These are phyloP conservation scores for Brassica juncea DNA, from an alignment of 345 rosid genomes.

Conservation along the genomic window DNA sequence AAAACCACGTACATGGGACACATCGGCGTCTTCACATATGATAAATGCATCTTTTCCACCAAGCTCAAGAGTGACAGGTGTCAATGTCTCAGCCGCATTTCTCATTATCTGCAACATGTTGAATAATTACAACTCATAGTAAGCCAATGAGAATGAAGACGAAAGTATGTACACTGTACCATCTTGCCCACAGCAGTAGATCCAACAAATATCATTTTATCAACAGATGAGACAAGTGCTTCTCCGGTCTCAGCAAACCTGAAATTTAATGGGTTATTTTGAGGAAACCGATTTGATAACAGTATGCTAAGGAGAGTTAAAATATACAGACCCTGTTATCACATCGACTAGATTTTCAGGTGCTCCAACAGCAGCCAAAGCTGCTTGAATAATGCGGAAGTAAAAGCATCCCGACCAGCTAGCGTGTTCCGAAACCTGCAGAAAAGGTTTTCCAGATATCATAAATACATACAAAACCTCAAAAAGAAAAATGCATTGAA, in stretches of 20 bases:
- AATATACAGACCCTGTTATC: conserved; percentile 75
- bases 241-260: conserved; percentile 98
- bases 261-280: conserved; percentile 16
- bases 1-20: conserved; percentile 63
- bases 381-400: conserved; percentile 89
- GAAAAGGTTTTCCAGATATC: conserved; percentile 17
- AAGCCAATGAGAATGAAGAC: conserved; percentile 18
- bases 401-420: conserved; percentile 97
- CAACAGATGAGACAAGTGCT: conserved; percentile 87
- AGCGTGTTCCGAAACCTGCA: conserved; percentile 90
- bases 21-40: conserved; percentile 86
- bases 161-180: conserved; percentile 50
- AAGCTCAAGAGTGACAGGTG: conserved; percentile 95
- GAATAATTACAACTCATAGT: conserved; percentile 19
- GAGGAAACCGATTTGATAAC: conserved; percentile 15
- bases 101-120: conserved; percentile 79
- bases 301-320: not conserved
- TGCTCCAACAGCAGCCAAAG: conserved; percentile 95
- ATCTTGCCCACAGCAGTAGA: conserved; percentile 92
- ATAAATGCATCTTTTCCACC: conserved; percentile 98
- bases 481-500: not conserved
- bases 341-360: conserved; percentile 94
- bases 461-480: conserved; percentile 26
- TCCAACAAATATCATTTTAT: conserved; percentile 95
- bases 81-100: conserved; percentile 74